Percentiles rank a stretch among this genome's conserved stretches.
These are phyloP conservation scores for Gloeopeniophorella convolvens DNA, from an alignment of 768 basidiomycete species.

Conservation along the genomic window DNA sequence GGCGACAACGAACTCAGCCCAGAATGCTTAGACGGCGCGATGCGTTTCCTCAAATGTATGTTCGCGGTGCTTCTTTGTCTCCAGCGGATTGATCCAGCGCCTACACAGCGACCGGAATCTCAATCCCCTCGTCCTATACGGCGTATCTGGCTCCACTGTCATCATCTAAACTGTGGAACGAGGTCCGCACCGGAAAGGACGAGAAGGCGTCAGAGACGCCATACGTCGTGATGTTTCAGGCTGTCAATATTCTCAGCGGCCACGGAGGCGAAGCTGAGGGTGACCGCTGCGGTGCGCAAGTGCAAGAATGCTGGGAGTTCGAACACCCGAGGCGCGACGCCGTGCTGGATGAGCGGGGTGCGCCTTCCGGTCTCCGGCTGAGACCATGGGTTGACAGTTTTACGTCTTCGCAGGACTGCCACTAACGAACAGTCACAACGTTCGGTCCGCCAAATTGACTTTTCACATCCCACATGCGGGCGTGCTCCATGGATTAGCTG, in stretches of 20 bases:
- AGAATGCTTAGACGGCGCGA: slow-evolving; percentile 94
- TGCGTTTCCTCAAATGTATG: slow-evolving; percentile 79
- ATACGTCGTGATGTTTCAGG: slow-evolving; percentile 98
- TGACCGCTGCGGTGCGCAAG: slow-evolving; percentile 68
- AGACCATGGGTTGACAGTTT: not conserved
- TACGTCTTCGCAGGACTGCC: slow-evolving; percentile 59
- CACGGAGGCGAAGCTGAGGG: slow-evolving; percentile 53
- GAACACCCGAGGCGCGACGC: slow-evolving; percentile 85
- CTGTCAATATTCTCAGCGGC: slow-evolving; percentile 83
- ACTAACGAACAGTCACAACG: slow-evolving; percentile 94
- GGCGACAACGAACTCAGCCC: slow-evolving; percentile 98
- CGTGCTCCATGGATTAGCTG: slow-evolving; percentile 88
- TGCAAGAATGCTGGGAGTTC: slow-evolving; percentile 98
- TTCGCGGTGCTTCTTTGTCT: not conserved
- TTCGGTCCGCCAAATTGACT: slow-evolving; percentile 73
- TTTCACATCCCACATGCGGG: slow-evolving; percentile 96
- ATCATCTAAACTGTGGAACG: slow-evolving; percentile 86
- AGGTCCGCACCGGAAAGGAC: slow-evolving; percentile 61
- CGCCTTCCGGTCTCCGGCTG: slow-evolving; percentile 12
- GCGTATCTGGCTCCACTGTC: slow-evolving; percentile 92
- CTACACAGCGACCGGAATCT: slow-evolving; percentile 76
- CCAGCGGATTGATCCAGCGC: slow-evolving; percentile 3
- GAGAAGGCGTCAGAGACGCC: slow-evolving; percentile 83
- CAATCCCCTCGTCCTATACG: slow-evolving; percentile 94
- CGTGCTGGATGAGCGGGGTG: slow-evolving; percentile 67